phyloP scores from a whole-genome alignment of 2,329 filamentous ascomycete species.

The Neurospora crassa region DNA sequence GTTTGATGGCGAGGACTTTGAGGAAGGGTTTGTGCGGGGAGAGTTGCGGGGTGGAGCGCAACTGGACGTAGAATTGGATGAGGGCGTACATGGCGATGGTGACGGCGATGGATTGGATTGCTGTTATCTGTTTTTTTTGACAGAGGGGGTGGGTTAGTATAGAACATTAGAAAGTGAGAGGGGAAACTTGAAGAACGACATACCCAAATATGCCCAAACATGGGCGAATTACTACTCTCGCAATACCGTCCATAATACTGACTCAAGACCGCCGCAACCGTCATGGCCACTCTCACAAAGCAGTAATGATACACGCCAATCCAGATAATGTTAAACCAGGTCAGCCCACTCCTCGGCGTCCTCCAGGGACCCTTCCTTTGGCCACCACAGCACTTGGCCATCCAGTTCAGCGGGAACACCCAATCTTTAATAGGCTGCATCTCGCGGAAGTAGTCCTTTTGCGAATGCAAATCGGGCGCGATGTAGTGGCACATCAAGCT shows the following conservation, averaged over 20 bases:
- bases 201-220: constrained; percentile 81
- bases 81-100: constrained; percentile 82
- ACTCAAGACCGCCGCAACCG: constrained; percentile 64
- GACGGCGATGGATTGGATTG: constrained; percentile 62
- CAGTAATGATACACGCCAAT: constrained; percentile 79
- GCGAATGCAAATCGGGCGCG: constrained; percentile 65
- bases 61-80: constrained; percentile 77
- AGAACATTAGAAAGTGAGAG: background rate
- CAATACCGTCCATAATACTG: constrained; percentile 65
- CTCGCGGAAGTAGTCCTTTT: constrained; percentile 71
- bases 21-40: constrained; percentile 62
- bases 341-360: constrained; percentile 70
- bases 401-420: constrained; percentile 64
- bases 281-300: constrained; percentile 71
- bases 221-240: constrained; percentile 65
- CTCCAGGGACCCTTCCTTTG: constrained; percentile 55
- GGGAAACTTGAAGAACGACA: constrained; percentile 12
- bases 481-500: constrained; percentile 73
- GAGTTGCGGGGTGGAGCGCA: constrained; percentile 50
- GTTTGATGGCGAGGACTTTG: constrained; percentile 73
- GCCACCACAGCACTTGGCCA: constrained; percentile 61
- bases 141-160: constrained; percentile 6
- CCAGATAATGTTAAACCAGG: constrained; percentile 87
- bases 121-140: constrained; percentile 39
- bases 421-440: constrained; percentile 58